Conservation (phyloP, 2,329 filamentous ascomycete genomes). For the Diaporthe caulivora region DNA sequence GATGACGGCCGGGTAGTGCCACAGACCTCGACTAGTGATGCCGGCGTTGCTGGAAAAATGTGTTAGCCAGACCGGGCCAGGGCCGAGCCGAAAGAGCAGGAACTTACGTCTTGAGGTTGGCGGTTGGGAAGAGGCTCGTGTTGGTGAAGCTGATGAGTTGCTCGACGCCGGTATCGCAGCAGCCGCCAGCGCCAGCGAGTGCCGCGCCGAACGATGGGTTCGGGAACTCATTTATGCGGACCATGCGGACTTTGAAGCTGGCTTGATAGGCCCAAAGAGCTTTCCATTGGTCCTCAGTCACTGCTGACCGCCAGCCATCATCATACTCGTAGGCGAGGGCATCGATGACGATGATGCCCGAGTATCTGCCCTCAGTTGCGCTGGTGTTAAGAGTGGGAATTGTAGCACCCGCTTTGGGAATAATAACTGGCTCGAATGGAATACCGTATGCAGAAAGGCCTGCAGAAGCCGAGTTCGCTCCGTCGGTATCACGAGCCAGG, state of each 20-base stretch:
- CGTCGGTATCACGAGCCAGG: slow-evolving; percentile 3
- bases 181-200: background rate
- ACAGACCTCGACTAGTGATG: background rate
- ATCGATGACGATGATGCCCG: slow-evolving; percentile 13
- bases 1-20: slow-evolving; percentile 7
- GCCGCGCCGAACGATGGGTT: background rate
- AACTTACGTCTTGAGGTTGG: slow-evolving; percentile 10
- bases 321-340: background rate
- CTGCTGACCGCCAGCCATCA: background rate
- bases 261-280: slow-evolving; percentile 2
- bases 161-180: slow-evolving; percentile 11
- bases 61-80: background rate
- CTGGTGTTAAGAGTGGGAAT: background rate
- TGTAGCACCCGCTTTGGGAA: background rate
- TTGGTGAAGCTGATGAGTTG: slow-evolving; percentile 22
- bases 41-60: background rate
- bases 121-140: background rate
- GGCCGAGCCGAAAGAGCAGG: too few species aligned
- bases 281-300: background rate
- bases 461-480: background rate
- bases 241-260: slow-evolving; percentile 18
- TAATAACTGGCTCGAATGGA: background rate
- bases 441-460: background rate
- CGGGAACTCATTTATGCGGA: slow-evolving; percentile 9
- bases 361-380: slow-evolving; percentile 8